Base-by-base conservation (phyloP, 345 rosid genomes). In the Pseudoturritis turrita region DNA sequence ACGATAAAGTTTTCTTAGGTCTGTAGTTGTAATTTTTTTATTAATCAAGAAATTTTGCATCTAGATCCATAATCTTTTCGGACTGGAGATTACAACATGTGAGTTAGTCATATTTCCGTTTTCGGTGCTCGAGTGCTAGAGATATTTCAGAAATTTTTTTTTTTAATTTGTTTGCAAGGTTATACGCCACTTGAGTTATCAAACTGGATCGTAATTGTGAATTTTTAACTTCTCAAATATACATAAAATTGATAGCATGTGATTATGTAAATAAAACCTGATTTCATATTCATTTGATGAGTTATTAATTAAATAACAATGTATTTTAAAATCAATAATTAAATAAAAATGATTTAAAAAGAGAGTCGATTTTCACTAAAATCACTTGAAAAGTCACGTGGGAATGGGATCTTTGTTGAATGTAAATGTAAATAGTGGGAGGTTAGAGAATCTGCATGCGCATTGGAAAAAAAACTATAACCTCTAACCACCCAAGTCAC, bases 391-490 rank as follows among this genome's bases (percentile, higher is more conserved):
- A 67, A 74, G 56, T 75, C 64, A 60, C 1, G 17, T 75, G 78
- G 57, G 78, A 75, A 75, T 33, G 57, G 78, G 68, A 75, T 75
- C 78, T 68, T 35, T 33, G 57, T 23, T 43, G 50, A 75, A 52
- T 39, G 49, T 75, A 75, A 67, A 60, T 44, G 69, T 68, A 68
- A 75, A 51, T 75, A 60, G 78, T 68, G 74, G 78, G 68, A 68
- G 73, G 74, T 67, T 75, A 75, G 50, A 60, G 78, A 68, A 51
- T 68, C 78, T 75, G 78, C 69, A 75, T 60, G 78, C 78, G 78
- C 73, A 68, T 41, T 51, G 15, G 19, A 51, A 39, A 14, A 49
- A 17, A 33, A 33, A n/a, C n/a, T 33, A 7, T 15, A 43, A 1
- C 25, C 0, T 15, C 41, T 43, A 68, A 68, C 41, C n/a, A 25